Base-by-base conservation (phyloP, 208 protist species). In the Leptomonas pyrrhocoris region DNA sequence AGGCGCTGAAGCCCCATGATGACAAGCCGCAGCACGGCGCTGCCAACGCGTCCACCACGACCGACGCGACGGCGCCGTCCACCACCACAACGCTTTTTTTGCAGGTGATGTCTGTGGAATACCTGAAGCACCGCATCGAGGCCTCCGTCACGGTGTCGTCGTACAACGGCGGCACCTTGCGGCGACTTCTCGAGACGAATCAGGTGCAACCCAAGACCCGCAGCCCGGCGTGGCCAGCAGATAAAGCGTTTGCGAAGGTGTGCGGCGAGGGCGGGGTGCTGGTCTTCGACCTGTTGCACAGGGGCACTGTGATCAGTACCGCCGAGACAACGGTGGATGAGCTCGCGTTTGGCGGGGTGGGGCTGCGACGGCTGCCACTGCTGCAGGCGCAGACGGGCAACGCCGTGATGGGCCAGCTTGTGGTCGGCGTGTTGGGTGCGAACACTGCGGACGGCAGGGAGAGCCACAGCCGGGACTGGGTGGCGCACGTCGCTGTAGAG, bases 121-220 rank as follows among this genome's bases (percentile, higher is more conserved):
- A 77, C 1, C 81, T 96, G 51, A 86, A 85, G 62, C 92, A 94
- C 75, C 92, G 92, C 68, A 83, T 96, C 30, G 86, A 93, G 64
- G 89, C 85, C 27, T 71, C 73, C 53, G 63, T 96, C 48, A 69
- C 57, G 16, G 84, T 92, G 13, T 83, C 61, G 36, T 76, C 81
- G 18, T 77, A 83, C 36, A 57, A 77, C 36, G 82, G 88, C 58
- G 79, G 70, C 6, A 63, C 42, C 12, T 55, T 73, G 40, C 61
- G 65, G 13, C 69, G 78, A 40, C 59, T 94, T 51, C 64, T 96
- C 31, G 74, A 90, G 42, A 93, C 89, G 12, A 81, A 66, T 48
- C 80, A 77, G 28, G 63, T 85, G 8, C 38, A 55, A 38, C 83
- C 86, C 27, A 94, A 94, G 64, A 93, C 92, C 36, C 87, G 87